Evolutionary conservation across 1,284 basidiomycete species (phyloP).

Genomic region (Abortiporus biennis): DNA sequence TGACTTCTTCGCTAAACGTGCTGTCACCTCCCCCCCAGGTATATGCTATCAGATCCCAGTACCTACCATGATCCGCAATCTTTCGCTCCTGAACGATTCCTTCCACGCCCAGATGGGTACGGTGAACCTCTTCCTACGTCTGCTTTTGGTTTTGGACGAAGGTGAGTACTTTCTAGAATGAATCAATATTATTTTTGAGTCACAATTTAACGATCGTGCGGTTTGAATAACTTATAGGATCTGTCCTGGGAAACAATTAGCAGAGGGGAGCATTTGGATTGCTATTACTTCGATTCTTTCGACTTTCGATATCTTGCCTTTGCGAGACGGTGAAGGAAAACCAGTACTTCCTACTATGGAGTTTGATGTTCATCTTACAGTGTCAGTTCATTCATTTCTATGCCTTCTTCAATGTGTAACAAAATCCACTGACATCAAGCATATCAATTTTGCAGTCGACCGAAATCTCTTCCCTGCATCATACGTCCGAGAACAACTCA

Average conservation of each 20-base stretch:
- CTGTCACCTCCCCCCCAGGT: slow-evolving; percentile 5
- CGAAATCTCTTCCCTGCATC: too few species aligned
- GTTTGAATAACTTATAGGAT: slow-evolving; percentile 43
- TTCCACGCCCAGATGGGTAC: slow-evolving; percentile 13
- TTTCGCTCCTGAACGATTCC: slow-evolving; percentile 18
- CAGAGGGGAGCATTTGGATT: slow-evolving; percentile 35
- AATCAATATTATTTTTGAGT: too few species aligned
- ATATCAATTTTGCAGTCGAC: too few species aligned
- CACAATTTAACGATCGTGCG: slow-evolving; percentile 36
- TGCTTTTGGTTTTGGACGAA: too few species aligned
- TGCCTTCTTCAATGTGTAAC: too few species aligned
- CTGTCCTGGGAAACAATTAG: slow-evolving; percentile 41
- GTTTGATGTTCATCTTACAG: too few species aligned
- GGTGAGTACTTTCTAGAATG: too few species aligned
- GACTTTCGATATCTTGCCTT: slow-evolving; percentile 34
- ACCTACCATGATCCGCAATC: slow-evolving; percentile 17
- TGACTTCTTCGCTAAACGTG: neutral
- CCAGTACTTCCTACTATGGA: slow-evolving; percentile 18
- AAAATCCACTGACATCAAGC: too few species aligned
- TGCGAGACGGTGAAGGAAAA: slow-evolving; percentile 14
- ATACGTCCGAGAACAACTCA: too few species aligned
- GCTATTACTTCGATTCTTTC: slow-evolving; percentile 34
- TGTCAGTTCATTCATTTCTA: too few species aligned
- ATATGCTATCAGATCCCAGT: slow-evolving; percentile 17
- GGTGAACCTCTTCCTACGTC: slow-evolving; percentile 28